Evolutionary conservation across 306 rosid species (phyloP).

Genomic region (Sindora glabra): DNA sequence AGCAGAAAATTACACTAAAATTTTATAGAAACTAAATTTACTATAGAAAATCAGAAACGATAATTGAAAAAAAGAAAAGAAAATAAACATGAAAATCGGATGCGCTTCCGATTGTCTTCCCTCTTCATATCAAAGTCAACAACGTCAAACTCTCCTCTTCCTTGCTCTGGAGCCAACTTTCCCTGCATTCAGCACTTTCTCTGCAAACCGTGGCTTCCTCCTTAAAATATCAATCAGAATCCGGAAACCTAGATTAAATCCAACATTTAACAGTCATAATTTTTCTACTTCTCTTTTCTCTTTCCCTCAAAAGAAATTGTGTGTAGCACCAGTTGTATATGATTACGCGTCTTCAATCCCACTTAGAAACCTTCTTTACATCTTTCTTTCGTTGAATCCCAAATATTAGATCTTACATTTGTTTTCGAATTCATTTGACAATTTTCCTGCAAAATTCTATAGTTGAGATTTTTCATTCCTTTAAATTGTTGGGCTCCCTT

Average conservation of each 20-base stretch:
- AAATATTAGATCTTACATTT: conserved; percentile 15
- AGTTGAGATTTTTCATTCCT: too few relatives aligned
- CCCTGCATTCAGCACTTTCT: background rate
- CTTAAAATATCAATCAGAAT: background rate
- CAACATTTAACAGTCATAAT: background rate
- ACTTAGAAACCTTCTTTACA: background rate
- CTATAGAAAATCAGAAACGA: background rate
- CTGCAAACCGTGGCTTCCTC: background rate
- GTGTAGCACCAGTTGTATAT: conserved; percentile 5
- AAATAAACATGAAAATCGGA: background rate
- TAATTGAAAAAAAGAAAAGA: background rate
- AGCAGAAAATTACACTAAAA: too few relatives aligned
- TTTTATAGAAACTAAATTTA: too few relatives aligned
- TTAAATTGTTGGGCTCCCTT: too few relatives aligned
- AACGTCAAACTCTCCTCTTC: conserved; percentile 41
- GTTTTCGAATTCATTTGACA: too few relatives aligned
- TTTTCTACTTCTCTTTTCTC: background rate
- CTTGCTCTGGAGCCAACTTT: background rate
- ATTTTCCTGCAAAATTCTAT: too few relatives aligned
- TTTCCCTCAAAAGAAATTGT: background rate
- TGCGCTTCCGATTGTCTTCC: background rate
- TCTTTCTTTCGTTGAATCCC: background rate
- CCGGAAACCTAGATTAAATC: too few relatives aligned
- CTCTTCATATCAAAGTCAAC: conserved; percentile 21
- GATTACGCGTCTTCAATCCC: background rate